Conservation (phyloP, 495 filamentous ascomycete genomes). For the Sporormia fimetaria region DNA sequence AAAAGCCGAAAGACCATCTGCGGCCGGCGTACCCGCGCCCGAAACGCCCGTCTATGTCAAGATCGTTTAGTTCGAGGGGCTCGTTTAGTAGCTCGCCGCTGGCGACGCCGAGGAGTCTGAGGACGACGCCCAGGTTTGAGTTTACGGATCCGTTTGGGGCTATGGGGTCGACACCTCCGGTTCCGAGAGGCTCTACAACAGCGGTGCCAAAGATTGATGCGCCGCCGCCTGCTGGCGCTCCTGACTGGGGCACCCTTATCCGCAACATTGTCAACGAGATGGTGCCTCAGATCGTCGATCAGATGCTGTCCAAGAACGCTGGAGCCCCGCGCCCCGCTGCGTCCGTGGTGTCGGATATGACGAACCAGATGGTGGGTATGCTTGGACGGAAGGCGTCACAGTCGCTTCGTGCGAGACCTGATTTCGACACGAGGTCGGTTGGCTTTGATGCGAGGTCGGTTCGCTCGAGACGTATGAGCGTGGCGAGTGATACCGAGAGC, state of each 20-base stretch:
- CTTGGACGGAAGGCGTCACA: slow-evolving; percentile 12
- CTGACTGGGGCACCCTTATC: slow-evolving; percentile 16
- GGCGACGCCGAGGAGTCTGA: not conserved
- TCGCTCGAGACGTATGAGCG: slow-evolving; percentile 10
- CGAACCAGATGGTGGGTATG: slow-evolving; percentile 16
- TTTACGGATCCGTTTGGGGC: slow-evolving; percentile 2
- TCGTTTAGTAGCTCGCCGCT: not conserved
- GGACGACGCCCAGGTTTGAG: slow-evolving; percentile 1
- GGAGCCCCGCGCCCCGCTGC: not conserved
- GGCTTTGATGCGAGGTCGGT: slow-evolving; percentile 12
- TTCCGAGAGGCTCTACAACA: slow-evolving; percentile 2
- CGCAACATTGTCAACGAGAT: slow-evolving; percentile 16
- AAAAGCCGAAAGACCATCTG: not conserved
- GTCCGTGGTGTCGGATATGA: slow-evolving; percentile 8
- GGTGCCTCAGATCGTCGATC: slow-evolving; percentile 18
- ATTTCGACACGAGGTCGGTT: slow-evolving; percentile 7
- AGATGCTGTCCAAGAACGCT: slow-evolving; percentile 12
- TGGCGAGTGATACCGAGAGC: slow-evolving; percentile 14
- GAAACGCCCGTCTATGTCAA: not conserved
- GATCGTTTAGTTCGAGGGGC: too few species aligned
- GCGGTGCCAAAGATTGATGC: not conserved
- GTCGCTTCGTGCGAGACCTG: slow-evolving; percentile 9
- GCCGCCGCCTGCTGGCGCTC: not conserved
- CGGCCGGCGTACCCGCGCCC: not conserved
- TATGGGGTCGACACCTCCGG: not conserved